Conservation (phyloP, 2,329 filamentous ascomycete genomes). For the Chaetoscypha palmicola region DNA sequence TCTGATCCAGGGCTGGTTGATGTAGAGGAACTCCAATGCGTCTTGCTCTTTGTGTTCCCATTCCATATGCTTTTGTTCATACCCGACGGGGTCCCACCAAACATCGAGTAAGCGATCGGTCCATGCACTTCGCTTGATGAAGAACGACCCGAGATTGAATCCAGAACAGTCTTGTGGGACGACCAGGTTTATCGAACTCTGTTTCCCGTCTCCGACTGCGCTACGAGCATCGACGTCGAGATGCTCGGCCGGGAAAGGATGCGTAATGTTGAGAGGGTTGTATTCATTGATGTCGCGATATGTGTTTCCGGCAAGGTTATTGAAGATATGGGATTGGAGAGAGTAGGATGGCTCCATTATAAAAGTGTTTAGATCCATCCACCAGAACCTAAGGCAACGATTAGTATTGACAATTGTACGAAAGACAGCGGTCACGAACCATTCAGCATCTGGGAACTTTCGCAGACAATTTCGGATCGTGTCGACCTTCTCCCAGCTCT, state of each 20-base stretch:
- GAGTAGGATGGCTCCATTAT: slow-evolving; percentile 95
- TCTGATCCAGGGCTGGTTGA: slow-evolving; percentile 85
- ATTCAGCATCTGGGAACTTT: slow-evolving; percentile 94
- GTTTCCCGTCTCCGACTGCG: slow-evolving; percentile 66
- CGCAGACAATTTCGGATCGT: slow-evolving; percentile 79
- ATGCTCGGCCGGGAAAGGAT: slow-evolving; percentile 67
- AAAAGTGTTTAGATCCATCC: slow-evolving; percentile 95
- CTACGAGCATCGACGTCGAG: slow-evolving; percentile 71
- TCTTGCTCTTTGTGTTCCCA: slow-evolving; percentile 99
- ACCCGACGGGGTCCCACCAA: slow-evolving; percentile 97
- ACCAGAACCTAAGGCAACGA: slow-evolving; percentile 79
- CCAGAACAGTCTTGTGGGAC: slow-evolving; percentile 90
- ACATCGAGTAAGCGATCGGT: slow-evolving; percentile 86
- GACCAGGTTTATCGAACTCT: slow-evolving; percentile 77
- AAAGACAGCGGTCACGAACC: slow-evolving; percentile 49
- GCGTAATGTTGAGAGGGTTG: slow-evolving; percentile 89
- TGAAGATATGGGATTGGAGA: slow-evolving; percentile 84
- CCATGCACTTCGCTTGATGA: slow-evolving; percentile 78
- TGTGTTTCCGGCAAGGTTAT: slow-evolving; percentile 62
- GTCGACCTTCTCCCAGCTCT: slow-evolving; percentile 99
- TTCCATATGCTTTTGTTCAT: slow-evolving; percentile 97
- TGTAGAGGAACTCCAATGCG: slow-evolving; percentile 86
- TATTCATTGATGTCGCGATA: slow-evolving; percentile 96
- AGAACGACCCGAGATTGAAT: slow-evolving; percentile 96
- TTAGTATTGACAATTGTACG: slow-evolving; percentile 25